Conservation (phyloP, 768 basidiomycete species). For the Auriscalpium orientale region DNA sequence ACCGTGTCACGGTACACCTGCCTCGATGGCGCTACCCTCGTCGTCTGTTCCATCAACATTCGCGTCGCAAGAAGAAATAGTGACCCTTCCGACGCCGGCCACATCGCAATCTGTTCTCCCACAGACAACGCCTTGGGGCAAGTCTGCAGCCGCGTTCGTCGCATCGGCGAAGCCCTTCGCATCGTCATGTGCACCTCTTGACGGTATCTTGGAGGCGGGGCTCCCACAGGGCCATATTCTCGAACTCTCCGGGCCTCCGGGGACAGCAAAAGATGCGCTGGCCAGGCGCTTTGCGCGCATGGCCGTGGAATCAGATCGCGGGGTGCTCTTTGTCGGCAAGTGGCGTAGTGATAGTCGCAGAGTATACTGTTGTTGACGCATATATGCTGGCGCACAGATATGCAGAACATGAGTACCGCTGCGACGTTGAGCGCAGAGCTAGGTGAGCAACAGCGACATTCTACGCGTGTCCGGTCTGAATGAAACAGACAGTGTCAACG, state of each 20-base stretch:
- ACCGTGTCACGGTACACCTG: too few relatives aligned
- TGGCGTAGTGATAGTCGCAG: background rate
- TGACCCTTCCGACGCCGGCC: too few relatives aligned
- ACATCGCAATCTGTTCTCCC: too few relatives aligned
- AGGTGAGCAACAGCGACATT: background rate
- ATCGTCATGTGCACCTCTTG: slow-evolving; percentile 43
- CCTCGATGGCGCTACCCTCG: too few relatives aligned
- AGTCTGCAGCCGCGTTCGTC: slow-evolving; percentile 44
- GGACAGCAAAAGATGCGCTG: slow-evolving; percentile 54
- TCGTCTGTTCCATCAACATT: too few relatives aligned
- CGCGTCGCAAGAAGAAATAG: too few relatives aligned
- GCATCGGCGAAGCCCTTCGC: slow-evolving; percentile 26
- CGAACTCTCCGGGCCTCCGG: slow-evolving; percentile 73
- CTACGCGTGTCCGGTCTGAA: background rate
- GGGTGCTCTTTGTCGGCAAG: slow-evolving; percentile 63
- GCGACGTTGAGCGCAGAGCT: slow-evolving; percentile 23
- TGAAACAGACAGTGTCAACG: slow-evolving; percentile 8
- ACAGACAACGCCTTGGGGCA: slow-evolving; percentile 26
- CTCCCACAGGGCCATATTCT: slow-evolving; percentile 53
- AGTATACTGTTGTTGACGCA: slow-evolving; percentile 3
- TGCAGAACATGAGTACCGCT: slow-evolving; percentile 41
- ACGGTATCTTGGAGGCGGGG: slow-evolving; percentile 57
- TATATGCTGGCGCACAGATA: slow-evolving; percentile 25
- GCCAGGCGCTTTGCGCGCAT: slow-evolving; percentile 41
- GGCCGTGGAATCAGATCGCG: slow-evolving; percentile 40